These are phyloP conservation scores for Brassica napus DNA, from an alignment of 345 rosid species.

Conservation along the genomic window Da-Ae NC_063446.1:6861501-6862000, in stretches of 20 bases:
- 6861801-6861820: conserved; percentile 29
- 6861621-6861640: background rate
- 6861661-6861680: background rate
- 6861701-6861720: conserved; percentile 14
- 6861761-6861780: conserved; percentile 8
- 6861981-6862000: background rate
- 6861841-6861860: background rate
- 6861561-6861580: too few species aligned
- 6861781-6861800: conserved; percentile 37
- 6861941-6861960: background rate
- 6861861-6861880: background rate
- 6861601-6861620: conserved; percentile 16
- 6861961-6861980: background rate
- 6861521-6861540: too few species aligned
- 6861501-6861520: too few species aligned
- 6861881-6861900: conserved; percentile 4
- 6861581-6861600: background rate
- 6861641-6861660: background rate
- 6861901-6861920: background rate
- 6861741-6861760: conserved; percentile 23
- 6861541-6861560: too few species aligned
- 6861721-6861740: conserved; percentile 35
- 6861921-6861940: background rate
- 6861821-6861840: background rate
- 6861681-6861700: background rate